Conservation (phyloP, 352 stramenopile genomes). For the Pythium rishiriense region DNA sequence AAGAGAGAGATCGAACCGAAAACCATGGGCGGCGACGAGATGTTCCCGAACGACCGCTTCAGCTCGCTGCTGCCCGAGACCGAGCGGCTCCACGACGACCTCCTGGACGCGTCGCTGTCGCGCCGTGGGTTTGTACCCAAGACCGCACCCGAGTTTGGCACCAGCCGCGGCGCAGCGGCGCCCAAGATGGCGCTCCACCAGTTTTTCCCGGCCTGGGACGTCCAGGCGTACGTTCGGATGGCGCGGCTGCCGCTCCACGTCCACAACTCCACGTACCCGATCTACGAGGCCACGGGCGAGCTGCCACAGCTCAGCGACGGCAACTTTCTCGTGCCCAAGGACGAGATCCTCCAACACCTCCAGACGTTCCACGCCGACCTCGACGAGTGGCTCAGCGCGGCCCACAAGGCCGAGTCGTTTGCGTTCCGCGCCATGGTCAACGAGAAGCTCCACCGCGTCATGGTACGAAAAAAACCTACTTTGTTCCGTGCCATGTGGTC, state of each 20-base stretch:
- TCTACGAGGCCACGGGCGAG: conserved; percentile 78
- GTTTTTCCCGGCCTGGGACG: conserved; percentile 82
- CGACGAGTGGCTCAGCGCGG: conserved; percentile 62
- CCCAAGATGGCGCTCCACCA: conserved; percentile 70
- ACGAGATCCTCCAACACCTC: conserved; percentile 85
- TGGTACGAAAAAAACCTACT: conserved; percentile 27
- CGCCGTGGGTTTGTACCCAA: conserved; percentile 61
- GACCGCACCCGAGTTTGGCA: conserved; percentile 71
- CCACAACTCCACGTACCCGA: conserved; percentile 83
- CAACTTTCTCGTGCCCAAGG: conserved; percentile 84
- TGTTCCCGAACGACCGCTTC: conserved; percentile 85
- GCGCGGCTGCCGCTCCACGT: conserved; percentile 75
- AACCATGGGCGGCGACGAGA: conserved; percentile 24
- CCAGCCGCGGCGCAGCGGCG: neutral
- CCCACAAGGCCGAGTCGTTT: conserved; percentile 80
- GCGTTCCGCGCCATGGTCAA: conserved; percentile 81
- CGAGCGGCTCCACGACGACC: conserved; percentile 68
- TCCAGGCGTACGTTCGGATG: conserved; percentile 84
- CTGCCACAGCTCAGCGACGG: conserved; percentile 84
- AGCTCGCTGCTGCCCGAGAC: conserved; percentile 71
- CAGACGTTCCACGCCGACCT: conserved; percentile 89
- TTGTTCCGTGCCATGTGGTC: neutral
- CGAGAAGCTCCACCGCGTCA: conserved; percentile 80
- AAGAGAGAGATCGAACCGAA: neutral
- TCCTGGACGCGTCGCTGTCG: conserved; percentile 38